Base-by-base conservation (phyloP, 805 yeast genomes). In the Ogataea methanolica region DNA sequence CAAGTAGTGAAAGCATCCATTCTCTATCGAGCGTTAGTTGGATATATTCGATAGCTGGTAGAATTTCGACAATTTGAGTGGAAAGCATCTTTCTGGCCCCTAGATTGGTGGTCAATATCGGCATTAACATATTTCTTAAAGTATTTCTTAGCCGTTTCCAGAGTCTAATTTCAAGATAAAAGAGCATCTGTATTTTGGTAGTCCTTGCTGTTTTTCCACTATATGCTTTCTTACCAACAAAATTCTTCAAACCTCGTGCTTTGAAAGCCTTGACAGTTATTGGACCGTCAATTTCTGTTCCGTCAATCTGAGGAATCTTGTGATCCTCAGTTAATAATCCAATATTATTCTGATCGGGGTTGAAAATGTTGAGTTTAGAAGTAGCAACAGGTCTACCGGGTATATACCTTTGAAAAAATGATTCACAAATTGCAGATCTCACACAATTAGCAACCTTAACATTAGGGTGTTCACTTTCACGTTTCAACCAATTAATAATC, bases 161-260 rank as follows among this genome's bases (percentile, higher is more conserved):
- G 33, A 75, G 75, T 53, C 94, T 70, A 36, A 78, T 71, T 50
- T 85, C 87, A 48, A 83, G 76, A 49, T 71, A 73, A 35, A 84
- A 63, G 21, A 86, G 56, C 54, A 69, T 72, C 59, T 85, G 90
- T 12, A 85, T 58, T 55, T 88, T 71, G 15, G 87, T 72, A 7
- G 56, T 44, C 6, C 41, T 21, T 1, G 52, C 50, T 9, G 41
- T 41, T 34, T 38, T 42, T 9, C 43, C 43, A 15, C 17, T 39
- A 8, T 42, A 21, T 9, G 33, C 37, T 6, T 34, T 19, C 9
- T 49, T 46, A 21, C 38, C 39, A 2, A 43, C 40, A 22, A 48
- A 42, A 6, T 45, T n/a, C 11, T 42, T 19, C 5, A 55, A 39
- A 1, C 61, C 59, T 31, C 44, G 43, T 22, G 43, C 37, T 33